phyloP scores from a whole-genome alignment of 2,329 filamentous ascomycete species.

The Talaromyces sp. region DNA sequence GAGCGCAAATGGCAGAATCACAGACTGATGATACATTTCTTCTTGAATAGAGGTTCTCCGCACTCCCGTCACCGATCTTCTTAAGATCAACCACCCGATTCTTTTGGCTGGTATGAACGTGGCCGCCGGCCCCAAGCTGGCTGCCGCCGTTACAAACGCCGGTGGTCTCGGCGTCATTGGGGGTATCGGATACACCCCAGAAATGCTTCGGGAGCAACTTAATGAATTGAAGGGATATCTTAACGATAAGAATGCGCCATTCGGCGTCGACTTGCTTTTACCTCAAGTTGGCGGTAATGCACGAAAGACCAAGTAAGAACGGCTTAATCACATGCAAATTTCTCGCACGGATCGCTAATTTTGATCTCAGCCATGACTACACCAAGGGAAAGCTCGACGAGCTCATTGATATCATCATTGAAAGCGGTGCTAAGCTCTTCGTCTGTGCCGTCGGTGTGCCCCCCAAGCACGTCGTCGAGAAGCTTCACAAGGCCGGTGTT shows the following conservation, averaged over 20 bases:
- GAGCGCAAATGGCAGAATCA: neutral
- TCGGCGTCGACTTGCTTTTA: conserved; percentile 88
- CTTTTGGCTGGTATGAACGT: conserved; percentile 99
- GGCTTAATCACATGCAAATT: conserved; percentile 8
- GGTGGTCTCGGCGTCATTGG: conserved; percentile 95
- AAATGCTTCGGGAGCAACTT: conserved; percentile 95
- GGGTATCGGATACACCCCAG: conserved; percentile 85
- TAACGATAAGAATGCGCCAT: conserved; percentile 86
- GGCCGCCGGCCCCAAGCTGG: conserved; percentile 90
- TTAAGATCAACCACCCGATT: conserved; percentile 96
- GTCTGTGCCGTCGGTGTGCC: conserved; percentile 95
- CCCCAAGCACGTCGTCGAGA: conserved; percentile 81
- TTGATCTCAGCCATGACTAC: conserved; percentile 80
- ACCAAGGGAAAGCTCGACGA: conserved; percentile 97
- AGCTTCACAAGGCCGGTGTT: conserved; percentile 79
- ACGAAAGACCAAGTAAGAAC: conserved; percentile 79
- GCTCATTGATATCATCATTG: conserved; percentile 87
- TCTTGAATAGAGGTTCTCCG: conserved; percentile 83
- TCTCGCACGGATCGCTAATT: conserved; percentile 19
- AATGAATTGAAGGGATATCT: conserved; percentile 87
- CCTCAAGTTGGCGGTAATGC: conserved; percentile 93
- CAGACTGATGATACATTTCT: conserved; percentile 26
- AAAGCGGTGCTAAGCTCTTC: conserved; percentile 85
- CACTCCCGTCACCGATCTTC: conserved; percentile 88
- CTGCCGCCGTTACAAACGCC: conserved; percentile 93